These are phyloP conservation scores for Plasmopara halstedii DNA, from an alignment of 352 stramenopile species.

Conservation along the genomic window DNA sequence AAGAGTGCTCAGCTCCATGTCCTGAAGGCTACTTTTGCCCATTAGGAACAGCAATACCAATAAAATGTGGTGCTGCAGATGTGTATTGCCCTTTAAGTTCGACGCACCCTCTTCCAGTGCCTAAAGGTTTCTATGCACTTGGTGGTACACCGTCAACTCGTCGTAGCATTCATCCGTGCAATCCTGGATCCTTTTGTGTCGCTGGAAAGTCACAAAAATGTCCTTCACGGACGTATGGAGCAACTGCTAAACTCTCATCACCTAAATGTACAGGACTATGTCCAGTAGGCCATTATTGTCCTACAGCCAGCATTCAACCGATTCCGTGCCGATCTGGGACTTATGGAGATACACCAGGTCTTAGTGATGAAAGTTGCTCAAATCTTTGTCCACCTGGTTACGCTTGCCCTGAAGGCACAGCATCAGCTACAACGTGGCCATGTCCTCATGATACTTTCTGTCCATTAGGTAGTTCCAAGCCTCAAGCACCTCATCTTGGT, in stretches of 20 bases:
- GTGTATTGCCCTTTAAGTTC: conserved; percentile 61
- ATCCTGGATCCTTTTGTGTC: conserved; percentile 49
- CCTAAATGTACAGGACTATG: conserved; percentile 36
- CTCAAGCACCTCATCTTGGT: conserved; percentile 11
- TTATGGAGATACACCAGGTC: conserved; percentile 42
- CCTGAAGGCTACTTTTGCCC: conserved; percentile 61
- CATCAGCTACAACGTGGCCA: conserved; percentile 27
- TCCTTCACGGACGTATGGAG: conserved; percentile 45
- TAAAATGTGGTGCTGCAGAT: conserved; percentile 35
- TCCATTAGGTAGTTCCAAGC: conserved; percentile 14
- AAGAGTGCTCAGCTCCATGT: conserved; percentile 47
- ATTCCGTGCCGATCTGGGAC: conserved; percentile 40
- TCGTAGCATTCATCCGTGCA: conserved; percentile 31
- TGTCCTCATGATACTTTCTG: conserved; percentile 26
- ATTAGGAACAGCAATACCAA: conserved; percentile 20
- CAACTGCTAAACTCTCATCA: conserved; percentile 13
- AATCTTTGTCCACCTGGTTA: conserved; percentile 54
- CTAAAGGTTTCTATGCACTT: conserved; percentile 39
- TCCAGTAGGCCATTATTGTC: conserved; percentile 58
- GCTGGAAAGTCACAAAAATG: conserved; percentile 33
- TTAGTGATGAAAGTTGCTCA: conserved; percentile 35
- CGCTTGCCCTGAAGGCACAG: conserved; percentile 48
- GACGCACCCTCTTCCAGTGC: conserved; percentile 15
- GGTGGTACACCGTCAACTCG: conserved; percentile 15
- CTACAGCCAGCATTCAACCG: conserved; percentile 15